phyloP scores from a whole-genome alignment of 225 moss, liverwort and hornwort genomes.

The Pleurozium schreberi region DNA sequence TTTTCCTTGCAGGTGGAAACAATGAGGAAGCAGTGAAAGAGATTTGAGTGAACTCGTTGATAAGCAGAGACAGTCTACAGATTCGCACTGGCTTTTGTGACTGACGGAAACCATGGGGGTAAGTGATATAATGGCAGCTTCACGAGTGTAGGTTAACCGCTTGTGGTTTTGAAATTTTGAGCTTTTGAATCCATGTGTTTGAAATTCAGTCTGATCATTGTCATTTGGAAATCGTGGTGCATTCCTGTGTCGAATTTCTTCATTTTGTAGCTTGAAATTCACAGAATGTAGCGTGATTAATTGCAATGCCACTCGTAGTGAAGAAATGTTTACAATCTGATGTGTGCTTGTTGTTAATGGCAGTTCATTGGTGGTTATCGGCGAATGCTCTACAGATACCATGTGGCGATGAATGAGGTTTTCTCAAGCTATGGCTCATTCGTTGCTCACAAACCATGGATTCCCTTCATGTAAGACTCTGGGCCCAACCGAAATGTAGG shows the following conservation, averaged over 20 bases:
- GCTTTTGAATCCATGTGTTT: not conserved
- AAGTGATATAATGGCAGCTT: not conserved
- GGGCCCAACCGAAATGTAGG: not conserved
- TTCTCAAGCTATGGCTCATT: conserved; percentile 76
- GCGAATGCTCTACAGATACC: conserved; percentile 41
- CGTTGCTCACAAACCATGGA: conserved; percentile 60
- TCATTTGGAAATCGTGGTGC: not conserved
- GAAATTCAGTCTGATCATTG: not conserved
- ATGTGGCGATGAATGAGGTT: conserved; percentile 48
- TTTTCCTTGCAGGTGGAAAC: not conserved
- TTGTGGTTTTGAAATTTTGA: not conserved
- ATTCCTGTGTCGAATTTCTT: not conserved
- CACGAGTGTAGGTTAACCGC: not conserved
- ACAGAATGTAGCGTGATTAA: not conserved
- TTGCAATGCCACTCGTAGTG: not conserved
- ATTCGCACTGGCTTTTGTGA: not conserved
- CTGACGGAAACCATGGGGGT: conserved; percentile 15
- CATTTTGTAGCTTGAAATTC: not conserved
- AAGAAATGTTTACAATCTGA: not conserved
- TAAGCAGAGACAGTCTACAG: not conserved
- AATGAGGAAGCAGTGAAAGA: not conserved
- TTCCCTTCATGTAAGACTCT: conserved; percentile 56
- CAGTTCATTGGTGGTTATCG: conserved; percentile 27
- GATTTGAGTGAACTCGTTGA: not conserved
- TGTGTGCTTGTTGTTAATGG: not conserved